These are phyloP conservation scores for Bipolaris oryzae DNA, from an alignment of 2,329 filamentous ascomycete species.

Conservation along the genomic window DNA sequence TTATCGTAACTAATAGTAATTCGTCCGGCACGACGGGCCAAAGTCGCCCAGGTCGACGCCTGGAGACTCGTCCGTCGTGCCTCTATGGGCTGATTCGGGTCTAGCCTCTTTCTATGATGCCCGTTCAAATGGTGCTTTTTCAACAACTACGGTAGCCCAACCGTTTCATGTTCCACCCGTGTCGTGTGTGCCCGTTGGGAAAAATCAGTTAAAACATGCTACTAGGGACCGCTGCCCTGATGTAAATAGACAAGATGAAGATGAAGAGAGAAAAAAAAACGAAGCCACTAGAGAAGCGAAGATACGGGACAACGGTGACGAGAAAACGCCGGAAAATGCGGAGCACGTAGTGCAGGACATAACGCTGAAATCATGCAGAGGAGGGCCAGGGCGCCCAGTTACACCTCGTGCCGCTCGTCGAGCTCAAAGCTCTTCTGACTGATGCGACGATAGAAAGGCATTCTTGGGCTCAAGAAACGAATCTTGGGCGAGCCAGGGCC, in stretches of 20 bases:
- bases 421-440: slow-evolving; percentile 46
- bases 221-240: slow-evolving; percentile 5
- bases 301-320: slow-evolving; percentile 25
- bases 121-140: not conserved
- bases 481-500: slow-evolving; percentile 26
- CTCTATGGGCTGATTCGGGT: slow-evolving; percentile 3
- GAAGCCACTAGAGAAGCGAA: slow-evolving; percentile 7
- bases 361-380: slow-evolving; percentile 30
- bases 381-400: slow-evolving; percentile 5
- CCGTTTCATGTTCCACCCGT: slow-evolving; percentile 14
- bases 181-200: not conserved
- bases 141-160: slow-evolving; percentile 4
- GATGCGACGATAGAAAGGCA: slow-evolving; percentile 47
- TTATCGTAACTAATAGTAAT: slow-evolving; percentile 9
- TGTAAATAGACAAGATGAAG: slow-evolving; percentile 19
- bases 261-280: slow-evolving; percentile 2
- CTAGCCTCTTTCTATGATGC: slow-evolving; percentile 5
- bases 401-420: slow-evolving; percentile 46
- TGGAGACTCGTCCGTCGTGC: not conserved
- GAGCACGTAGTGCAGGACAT: slow-evolving; percentile 21
- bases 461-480: slow-evolving; percentile 26
- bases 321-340: slow-evolving; percentile 35
- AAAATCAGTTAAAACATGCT: slow-evolving; percentile 20
- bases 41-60: not conserved
- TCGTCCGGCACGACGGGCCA: slow-evolving; percentile 6